A percentile compares a stretch with the other conserved stretches of the same genome.
phyloP scores from a whole-genome alignment of 257 asterid genomes.

The Petrea volubilis region DNA sequence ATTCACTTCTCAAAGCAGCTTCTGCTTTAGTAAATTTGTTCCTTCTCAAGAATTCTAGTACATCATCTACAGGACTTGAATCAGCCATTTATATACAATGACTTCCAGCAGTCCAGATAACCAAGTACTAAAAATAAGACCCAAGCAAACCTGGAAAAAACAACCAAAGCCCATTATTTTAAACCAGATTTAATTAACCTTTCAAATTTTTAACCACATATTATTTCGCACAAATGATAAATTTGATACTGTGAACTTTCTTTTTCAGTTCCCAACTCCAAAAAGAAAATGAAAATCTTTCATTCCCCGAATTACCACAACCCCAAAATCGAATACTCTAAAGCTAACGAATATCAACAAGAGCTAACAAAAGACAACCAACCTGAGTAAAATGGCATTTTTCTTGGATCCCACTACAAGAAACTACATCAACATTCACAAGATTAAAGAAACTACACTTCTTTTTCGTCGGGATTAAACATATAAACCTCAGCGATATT shows the following conservation, averaged over 20 bases:
- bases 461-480: constrained; percentile 31
- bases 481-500: constrained; percentile 18
- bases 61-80: constrained; percentile 68
- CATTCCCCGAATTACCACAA: not conserved
- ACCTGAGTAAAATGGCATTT: constrained; percentile 16
- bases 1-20: constrained; percentile 86
- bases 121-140: constrained; percentile 31
- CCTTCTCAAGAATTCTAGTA: constrained; percentile 69
- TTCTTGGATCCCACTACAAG: constrained; percentile 33
- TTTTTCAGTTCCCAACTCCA: constrained; percentile 9
- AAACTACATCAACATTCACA: constrained; percentile 10
- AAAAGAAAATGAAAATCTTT: not conserved
- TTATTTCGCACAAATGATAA: not conserved
- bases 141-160: constrained; percentile 49
- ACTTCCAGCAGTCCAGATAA: constrained; percentile 24
- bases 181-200: constrained; percentile 5
- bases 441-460: constrained; percentile 11
- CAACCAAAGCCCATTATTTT: constrained; percentile 25
- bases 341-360: constrained; percentile 11
- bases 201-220: not conserved
- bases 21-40: constrained; percentile 87
- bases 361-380: not conserved
- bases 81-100: constrained; percentile 60
- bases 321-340: constrained; percentile 5
- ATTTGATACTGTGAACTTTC: not conserved